Evolutionary conservation across 768 basidiomycete genomes (phyloP), one percentile per base, ranked within the genome.

Genomic region (Lactarius psammicola): DNA sequence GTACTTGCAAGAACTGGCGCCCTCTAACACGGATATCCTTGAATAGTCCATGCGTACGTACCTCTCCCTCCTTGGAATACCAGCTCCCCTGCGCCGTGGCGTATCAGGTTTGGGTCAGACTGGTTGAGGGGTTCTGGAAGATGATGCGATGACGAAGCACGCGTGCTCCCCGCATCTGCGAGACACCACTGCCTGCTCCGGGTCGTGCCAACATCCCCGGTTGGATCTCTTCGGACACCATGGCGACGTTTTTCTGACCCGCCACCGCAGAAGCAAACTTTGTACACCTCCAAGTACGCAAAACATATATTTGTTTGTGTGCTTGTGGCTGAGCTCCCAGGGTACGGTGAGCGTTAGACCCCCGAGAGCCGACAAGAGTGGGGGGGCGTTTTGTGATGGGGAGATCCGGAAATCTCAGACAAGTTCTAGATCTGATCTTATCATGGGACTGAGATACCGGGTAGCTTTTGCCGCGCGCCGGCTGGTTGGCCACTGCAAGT

Each of bases 401-500:
- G 33, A 23, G 51, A 59, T 46, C 28, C 59, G 11, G 33, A 33
- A 54, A 62, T 62, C 61, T 66, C 40, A 66, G 40, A 62, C 65
- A 62, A 53, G 55, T 59, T 57, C 38, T 8, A 42, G 56, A 59
- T 60, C 34, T 65, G 64, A 67, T 63, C 66, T 67, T 63, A 67
- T 67, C 65, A 66, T 18, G 17, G 18, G 26, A 15, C 5, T 40
- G 36, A 44, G 58, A 53, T 62, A 30, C 49, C 36, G 23, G 23
- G 30, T 18, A 26, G 30, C 40, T 26, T 17, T 20, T 20, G 46
- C 55, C 42, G 44, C 15, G 49, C 8, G 49, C 65, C 65, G 38
- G 49, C 31, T n/a, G 20, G 11, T 42, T 31, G 65, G 64, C 54
- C n/a, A 33, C 8, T 34, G 10, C 33, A 9, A 60, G 49, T n/a